Conservation (phyloP, 2,329 filamentous ascomycete species). For the Penicillium sp. region DNA sequence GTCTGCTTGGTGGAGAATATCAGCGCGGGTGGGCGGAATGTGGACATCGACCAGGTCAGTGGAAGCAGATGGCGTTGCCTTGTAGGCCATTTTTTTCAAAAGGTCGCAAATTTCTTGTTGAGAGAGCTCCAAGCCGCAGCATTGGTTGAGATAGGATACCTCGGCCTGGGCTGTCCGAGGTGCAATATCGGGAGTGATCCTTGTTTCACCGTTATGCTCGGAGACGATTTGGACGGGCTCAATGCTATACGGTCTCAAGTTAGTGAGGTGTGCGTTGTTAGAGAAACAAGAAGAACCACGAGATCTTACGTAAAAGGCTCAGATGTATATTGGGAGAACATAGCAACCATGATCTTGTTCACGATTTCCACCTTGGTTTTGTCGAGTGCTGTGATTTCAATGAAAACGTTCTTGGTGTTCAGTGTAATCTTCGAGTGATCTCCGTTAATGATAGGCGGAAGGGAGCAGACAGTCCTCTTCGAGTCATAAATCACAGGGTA, state of each 20-base stretch:
- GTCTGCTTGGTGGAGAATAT: slow-evolving; percentile 94
- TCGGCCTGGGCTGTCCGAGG: slow-evolving; percentile 79
- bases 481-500: slow-evolving; percentile 97
- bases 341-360: slow-evolving; percentile 91
- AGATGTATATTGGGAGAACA: slow-evolving; percentile 92
- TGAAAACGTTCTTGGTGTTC: slow-evolving; percentile 90
- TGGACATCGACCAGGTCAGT: slow-evolving; percentile 77
- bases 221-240: slow-evolving; percentile 94
- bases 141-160: slow-evolving; percentile 90
- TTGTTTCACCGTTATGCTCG: slow-evolving; percentile 82
- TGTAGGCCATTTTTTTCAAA: slow-evolving; percentile 86
- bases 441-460: slow-evolving; percentile 97
- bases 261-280: not conserved
- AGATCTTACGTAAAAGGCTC: slow-evolving; percentile 76
- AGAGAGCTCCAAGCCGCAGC: slow-evolving; percentile 79
- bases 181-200: slow-evolving; percentile 80
- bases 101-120: slow-evolving; percentile 77
- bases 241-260: slow-evolving; percentile 53
- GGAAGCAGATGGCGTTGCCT: slow-evolving; percentile 75
- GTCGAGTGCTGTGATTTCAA: slow-evolving; percentile 96
- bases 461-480: slow-evolving; percentile 83
- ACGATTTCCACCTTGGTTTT: slow-evolving; percentile 96
- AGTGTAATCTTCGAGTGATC: slow-evolving; percentile 95
- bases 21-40: slow-evolving; percentile 86
- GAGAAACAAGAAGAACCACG: not conserved